These are phyloP conservation scores for Ceriops tagal DNA, from an alignment of 345 rosid species.

Conservation along the genomic window DNA sequence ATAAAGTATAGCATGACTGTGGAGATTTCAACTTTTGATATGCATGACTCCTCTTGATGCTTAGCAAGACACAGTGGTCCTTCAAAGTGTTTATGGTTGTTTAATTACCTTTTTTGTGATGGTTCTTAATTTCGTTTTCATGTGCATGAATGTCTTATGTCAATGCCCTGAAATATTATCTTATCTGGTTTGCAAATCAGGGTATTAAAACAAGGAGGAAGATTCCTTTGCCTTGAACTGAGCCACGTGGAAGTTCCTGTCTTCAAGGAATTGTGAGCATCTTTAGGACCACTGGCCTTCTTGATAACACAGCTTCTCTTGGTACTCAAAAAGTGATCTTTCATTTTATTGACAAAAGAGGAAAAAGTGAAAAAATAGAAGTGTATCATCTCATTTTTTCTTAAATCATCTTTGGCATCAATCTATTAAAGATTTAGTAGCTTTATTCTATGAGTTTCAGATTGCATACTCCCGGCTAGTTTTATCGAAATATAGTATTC, in stretches of 20 bases:
- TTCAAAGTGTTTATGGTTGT: background rate
- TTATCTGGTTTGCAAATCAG: conserved; percentile 20
- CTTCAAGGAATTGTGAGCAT: conserved; percentile 81
- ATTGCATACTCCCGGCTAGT: background rate
- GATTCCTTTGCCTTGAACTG: conserved; percentile 91
- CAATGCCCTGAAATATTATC: background rate
- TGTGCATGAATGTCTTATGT: background rate
- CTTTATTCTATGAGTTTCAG: background rate
- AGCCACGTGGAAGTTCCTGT: conserved; percentile 85
- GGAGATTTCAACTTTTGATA: no score
- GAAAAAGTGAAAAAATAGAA: no score
- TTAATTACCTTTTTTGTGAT: background rate
- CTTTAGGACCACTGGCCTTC: conserved; percentile 1
- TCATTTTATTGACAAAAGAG: no score
- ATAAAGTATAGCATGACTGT: no score
- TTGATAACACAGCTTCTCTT: no score
- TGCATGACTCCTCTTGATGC: no score
- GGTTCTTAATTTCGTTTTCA: background rate
- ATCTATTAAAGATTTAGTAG: background rate
- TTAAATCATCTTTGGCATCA: no score
- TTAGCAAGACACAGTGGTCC: no score
- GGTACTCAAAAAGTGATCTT: no score
- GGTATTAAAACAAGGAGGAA: conserved; percentile 89
- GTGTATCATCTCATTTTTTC: no score
- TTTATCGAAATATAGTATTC: background rate